A percentile compares a stretch with the other conserved stretches of the same genome.
phyloP scores from a whole-genome alignment of 192 early-diverging fungal genomes.

The Coemansia sp. region DNA sequence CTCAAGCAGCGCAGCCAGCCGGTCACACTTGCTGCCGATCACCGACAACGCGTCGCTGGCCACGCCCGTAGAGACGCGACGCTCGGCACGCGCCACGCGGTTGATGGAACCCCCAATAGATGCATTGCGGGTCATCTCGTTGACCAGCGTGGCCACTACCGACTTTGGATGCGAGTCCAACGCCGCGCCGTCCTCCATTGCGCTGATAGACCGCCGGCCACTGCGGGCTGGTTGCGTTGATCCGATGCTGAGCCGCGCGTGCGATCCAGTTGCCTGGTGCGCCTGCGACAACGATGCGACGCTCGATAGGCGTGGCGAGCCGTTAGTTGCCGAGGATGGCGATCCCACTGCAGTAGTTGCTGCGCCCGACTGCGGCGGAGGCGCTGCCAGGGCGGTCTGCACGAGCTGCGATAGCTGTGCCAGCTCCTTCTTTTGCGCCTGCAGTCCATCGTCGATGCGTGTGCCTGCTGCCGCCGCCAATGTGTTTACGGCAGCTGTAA shows the following conservation, averaged over 20 bases:
- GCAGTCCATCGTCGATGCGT: conserved; percentile 22
- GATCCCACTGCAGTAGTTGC: conserved; percentile 2
- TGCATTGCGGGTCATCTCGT: conserved; percentile 23
- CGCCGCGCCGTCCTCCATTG: conserved; percentile 22
- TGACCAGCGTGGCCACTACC: conserved; percentile 50
- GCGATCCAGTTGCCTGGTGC: conserved; percentile 13
- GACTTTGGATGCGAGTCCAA: conserved; percentile 36
- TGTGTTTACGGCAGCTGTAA: conserved; percentile 19
- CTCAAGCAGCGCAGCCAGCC: conserved; percentile 38
- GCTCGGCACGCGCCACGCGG: conserved; percentile 40
- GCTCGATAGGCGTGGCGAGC: conserved; percentile 28
- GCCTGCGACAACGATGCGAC: conserved; percentile 22
- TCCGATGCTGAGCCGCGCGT: conserved; percentile 32
- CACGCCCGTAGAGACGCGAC: conserved; percentile 42
- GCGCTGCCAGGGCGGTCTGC: conserved; percentile 8
- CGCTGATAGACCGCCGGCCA: conserved; percentile 40
- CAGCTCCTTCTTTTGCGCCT: conserved; percentile 29
- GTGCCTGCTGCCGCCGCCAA: conserved; percentile 15
- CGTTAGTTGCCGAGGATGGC: conserved; percentile 4
- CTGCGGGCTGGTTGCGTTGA: conserved; percentile 18
- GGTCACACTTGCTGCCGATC: conserved; percentile 44
- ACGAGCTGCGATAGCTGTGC: conserved; percentile 14
- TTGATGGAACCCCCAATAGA: conserved; percentile 6
- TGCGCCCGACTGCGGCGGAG: background rate
- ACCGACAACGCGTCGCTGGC: conserved; percentile 39